Conservation (phyloP, 352 stramenopile genomes). For the Pythium sp. region DNA sequence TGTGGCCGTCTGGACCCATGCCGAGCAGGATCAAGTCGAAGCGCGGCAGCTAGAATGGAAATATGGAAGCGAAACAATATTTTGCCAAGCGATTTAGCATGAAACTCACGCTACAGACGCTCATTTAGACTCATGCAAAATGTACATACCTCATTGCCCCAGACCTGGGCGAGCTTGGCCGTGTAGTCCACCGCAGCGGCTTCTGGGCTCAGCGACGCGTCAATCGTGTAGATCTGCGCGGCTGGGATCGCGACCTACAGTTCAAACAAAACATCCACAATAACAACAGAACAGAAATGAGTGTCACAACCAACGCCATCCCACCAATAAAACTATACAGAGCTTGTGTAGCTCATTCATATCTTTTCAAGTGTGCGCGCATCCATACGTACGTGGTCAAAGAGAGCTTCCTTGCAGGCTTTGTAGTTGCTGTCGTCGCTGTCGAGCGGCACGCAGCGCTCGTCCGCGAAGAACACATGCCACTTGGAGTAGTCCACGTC, state of each 20-base stretch:
- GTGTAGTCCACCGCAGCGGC: slow-evolving; percentile 73
- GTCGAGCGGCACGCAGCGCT: slow-evolving; percentile 93
- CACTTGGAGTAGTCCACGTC: slow-evolving; percentile 94
- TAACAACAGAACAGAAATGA: background rate
- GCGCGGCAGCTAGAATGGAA: slow-evolving; percentile 51
- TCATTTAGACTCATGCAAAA: background rate
- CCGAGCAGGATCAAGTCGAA: slow-evolving; percentile 96
- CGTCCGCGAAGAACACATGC: slow-evolving; percentile 98
- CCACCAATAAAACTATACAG: background rate
- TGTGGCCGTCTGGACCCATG: slow-evolving; percentile 98
- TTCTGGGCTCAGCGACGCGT: slow-evolving; percentile 67
- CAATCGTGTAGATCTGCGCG: slow-evolving; percentile 91
- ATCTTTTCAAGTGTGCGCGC: background rate
- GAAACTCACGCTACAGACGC: background rate
- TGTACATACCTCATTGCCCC: slow-evolving; percentile 45
- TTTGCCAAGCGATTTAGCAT: background rate
- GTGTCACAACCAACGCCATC: background rate
- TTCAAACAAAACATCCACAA: background rate
- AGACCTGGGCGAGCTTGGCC: slow-evolving; percentile 61
- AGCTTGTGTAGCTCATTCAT: background rate
- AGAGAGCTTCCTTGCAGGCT: slow-evolving; percentile 88
- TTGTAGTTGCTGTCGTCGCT: slow-evolving; percentile 96
- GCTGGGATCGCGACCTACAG: slow-evolving; percentile 61
- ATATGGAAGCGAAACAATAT: background rate
- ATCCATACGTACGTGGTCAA: slow-evolving; percentile 63